Evolutionary conservation across 2,329 filamentous ascomycete species (phyloP).

Genomic region (Ploettnerulaceae sp.): DNA sequence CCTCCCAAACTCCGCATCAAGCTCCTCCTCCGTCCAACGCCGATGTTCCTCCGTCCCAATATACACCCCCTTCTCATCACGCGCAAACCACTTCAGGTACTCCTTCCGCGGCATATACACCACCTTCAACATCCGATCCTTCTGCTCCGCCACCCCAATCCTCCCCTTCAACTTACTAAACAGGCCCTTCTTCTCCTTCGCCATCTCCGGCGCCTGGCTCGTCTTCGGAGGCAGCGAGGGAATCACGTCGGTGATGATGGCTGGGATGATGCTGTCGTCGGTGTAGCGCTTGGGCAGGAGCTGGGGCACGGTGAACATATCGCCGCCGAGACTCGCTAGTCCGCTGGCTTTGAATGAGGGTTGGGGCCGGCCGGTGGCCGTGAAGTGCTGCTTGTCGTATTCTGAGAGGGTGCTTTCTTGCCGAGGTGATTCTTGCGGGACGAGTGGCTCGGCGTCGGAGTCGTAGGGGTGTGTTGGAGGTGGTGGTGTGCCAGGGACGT

Average conservation of each 20-base stretch:
- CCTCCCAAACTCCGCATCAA: constrained; percentile 27
- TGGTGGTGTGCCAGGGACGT: constrained; percentile 1
- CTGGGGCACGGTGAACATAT: constrained; percentile 25
- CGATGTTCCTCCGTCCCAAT: constrained; percentile 30
- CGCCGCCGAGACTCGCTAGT: constrained; percentile 12
- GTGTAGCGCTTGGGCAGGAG: constrained; percentile 27
- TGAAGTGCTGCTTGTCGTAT: constrained; percentile 22
- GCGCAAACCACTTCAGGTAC: constrained; percentile 30
- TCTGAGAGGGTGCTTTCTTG: constrained; percentile 6
- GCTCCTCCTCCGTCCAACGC: constrained; percentile 31
- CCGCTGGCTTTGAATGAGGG: constrained; percentile 16
- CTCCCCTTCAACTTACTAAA: constrained; percentile 12
- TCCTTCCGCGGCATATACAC: constrained; percentile 32
- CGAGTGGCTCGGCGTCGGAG: constrained; percentile 27
- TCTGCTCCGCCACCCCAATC: constrained; percentile 12
- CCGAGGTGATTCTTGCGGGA: not conserved
- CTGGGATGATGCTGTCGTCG: constrained; percentile 33
- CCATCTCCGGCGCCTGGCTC: not conserved
- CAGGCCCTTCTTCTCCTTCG: constrained; percentile 5
- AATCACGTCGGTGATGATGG: constrained; percentile 24
- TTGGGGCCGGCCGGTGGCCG: constrained; percentile 27
- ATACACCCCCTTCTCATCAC: constrained; percentile 28
- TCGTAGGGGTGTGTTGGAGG: constrained; percentile 17
- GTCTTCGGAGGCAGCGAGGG: not conserved
- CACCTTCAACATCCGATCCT: constrained; percentile 26